Percentiles rank a stretch among this genome's conserved stretches.
phyloP scores from a whole-genome alignment of 306 rosid genomes.

The Cucurbita argyrosperma region DNA sequence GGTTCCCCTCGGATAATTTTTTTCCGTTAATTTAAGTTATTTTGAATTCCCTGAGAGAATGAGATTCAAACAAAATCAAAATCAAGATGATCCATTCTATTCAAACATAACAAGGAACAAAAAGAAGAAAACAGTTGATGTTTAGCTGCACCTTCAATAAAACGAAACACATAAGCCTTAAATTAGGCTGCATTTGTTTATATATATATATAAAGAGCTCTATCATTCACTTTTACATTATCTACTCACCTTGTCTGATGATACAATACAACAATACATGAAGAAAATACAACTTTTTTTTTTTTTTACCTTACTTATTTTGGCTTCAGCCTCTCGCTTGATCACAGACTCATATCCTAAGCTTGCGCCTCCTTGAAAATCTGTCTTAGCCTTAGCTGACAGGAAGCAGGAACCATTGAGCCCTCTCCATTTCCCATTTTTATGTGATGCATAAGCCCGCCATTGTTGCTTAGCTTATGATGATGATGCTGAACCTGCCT shows the following conservation, averaged over 20 bases:
- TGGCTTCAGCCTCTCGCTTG: neutral
- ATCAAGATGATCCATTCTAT: too few relatives aligned
- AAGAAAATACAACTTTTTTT: neutral
- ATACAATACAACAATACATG: slow-evolving; percentile 15
- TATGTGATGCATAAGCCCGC: neutral
- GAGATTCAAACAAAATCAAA: too few relatives aligned
- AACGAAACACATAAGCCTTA: neutral
- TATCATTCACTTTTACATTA: slow-evolving; percentile 1
- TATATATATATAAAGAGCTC: neutral
- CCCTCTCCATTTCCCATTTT: slow-evolving; percentile 14
- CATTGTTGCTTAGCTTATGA: slow-evolving; percentile 46
- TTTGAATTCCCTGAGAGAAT: too few relatives aligned
- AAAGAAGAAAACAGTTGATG: neutral
- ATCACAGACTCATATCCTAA: slow-evolving; percentile 41
- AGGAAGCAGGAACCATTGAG: slow-evolving; percentile 34
- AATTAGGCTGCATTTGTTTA: neutral
- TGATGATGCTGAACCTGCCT: slow-evolving; percentile 62
- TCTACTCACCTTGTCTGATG: slow-evolving; percentile 21
- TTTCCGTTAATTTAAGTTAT: too few relatives aligned
- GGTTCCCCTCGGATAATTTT: too few relatives aligned
- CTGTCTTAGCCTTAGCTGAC: slow-evolving; percentile 43
- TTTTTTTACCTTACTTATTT: neutral
- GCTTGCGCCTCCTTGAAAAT: slow-evolving; percentile 96
- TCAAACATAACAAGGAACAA: too few relatives aligned
- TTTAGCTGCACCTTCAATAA: neutral